Conservation (phyloP, 2,329 filamentous ascomycete genomes). For the Zasmidium angulare region DNA sequence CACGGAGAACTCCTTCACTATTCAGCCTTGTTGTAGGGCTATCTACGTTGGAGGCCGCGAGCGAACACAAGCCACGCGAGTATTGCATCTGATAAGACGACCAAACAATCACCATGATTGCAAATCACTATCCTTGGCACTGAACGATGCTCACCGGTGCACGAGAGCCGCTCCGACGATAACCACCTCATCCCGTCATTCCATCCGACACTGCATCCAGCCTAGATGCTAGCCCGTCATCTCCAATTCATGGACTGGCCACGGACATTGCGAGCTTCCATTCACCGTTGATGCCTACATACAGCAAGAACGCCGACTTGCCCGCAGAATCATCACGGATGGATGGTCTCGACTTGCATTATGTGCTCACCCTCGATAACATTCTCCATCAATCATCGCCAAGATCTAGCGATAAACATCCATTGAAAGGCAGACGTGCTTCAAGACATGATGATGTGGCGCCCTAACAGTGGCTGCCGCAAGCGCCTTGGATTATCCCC, state of each 20-base stretch:
- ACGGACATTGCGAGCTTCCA: background rate
- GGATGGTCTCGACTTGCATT: background rate
- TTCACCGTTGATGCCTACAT: background rate
- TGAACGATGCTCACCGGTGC: too few relatives aligned
- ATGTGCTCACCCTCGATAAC: background rate
- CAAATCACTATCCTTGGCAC: too few relatives aligned
- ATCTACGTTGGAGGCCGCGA: background rate
- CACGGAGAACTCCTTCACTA: background rate
- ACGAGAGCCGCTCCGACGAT: background rate
- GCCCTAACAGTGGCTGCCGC: background rate
- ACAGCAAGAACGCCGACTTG: background rate
- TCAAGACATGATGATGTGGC: conserved; percentile 2
- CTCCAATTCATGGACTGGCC: background rate
- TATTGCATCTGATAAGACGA: background rate
- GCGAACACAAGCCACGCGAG: background rate
- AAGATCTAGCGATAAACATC: background rate
- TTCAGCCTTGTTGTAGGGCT: background rate
- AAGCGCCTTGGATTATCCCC: background rate
- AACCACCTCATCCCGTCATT: background rate
- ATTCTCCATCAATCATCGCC: background rate
- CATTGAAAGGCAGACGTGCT: background rate
- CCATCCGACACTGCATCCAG: background rate
- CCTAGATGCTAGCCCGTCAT: background rate
- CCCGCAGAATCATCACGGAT: too few relatives aligned
- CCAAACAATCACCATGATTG: background rate